phyloP scores from a whole-genome alignment of 2,329 filamentous ascomycete species.

The Coniella lustricola region DNA sequence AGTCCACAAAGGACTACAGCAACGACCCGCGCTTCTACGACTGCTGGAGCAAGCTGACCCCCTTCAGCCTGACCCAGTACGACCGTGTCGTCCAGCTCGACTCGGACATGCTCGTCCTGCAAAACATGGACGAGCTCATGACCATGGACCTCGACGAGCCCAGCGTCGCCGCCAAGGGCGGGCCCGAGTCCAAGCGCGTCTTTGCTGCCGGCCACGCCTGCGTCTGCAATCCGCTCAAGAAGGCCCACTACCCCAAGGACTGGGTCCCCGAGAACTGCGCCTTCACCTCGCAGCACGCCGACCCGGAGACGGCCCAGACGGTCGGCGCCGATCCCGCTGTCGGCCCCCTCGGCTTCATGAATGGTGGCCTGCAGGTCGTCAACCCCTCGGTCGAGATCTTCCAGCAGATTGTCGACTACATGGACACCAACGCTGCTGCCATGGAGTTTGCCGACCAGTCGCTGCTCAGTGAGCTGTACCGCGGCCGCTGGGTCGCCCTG shows the following conservation, averaged over 20 bases:
- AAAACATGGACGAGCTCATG: conserved; percentile 92
- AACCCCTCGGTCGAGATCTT: conserved; percentile 43
- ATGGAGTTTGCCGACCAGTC: conserved; percentile 56
- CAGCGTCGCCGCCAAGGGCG: conserved; percentile 12
- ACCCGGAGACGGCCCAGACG: conserved; percentile 40
- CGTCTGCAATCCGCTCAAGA: conserved; percentile 75
- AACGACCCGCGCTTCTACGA: conserved; percentile 82
- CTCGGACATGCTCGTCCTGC: conserved; percentile 76
- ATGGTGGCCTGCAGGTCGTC: conserved; percentile 52
- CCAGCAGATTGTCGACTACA: conserved; percentile 41
- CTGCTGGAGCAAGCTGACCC: conserved; percentile 80
- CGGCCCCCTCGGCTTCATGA: conserved; percentile 45
- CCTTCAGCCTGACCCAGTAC: conserved; percentile 72
- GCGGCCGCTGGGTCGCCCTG: conserved; percentile 48
- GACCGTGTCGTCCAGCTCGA: conserved; percentile 76
- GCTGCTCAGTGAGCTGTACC: conserved; percentile 49
- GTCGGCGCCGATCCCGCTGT: conserved; percentile 36
- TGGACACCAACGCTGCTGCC: conserved; percentile 38
- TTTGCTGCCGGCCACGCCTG: conserved; percentile 82
- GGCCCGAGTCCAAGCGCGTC: conserved; percentile 49
- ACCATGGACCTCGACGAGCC: conserved; percentile 52
- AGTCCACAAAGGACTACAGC: conserved; percentile 56
- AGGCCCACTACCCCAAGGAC: conserved; percentile 68
- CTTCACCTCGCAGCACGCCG: conserved; percentile 46
- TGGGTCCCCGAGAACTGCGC: conserved; percentile 57